These are phyloP conservation scores for Elongisporangium senticosum DNA, from an alignment of 352 stramenopile genomes.

Conservation along the genomic window DNA sequence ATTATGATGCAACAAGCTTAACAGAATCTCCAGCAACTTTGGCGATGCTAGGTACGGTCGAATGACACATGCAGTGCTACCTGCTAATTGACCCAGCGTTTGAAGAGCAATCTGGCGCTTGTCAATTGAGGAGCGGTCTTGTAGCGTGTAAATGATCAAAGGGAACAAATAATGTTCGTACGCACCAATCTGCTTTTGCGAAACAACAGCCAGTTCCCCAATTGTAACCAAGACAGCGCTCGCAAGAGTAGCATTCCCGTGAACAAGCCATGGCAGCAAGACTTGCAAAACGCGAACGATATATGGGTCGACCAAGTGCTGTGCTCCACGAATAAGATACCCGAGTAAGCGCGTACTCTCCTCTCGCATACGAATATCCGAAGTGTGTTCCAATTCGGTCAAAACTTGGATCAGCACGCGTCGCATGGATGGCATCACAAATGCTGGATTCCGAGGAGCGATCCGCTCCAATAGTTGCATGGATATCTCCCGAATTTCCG, in stretches of 20 bases:
- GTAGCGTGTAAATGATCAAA: slow-evolving; percentile 94
- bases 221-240: slow-evolving; percentile 72
- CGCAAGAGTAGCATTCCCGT: slow-evolving; percentile 75
- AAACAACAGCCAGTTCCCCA: slow-evolving; percentile 91
- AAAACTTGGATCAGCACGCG: slow-evolving; percentile 93
- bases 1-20: slow-evolving; percentile 92
- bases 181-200: slow-evolving; percentile 85
- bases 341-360: slow-evolving; percentile 86
- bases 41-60: slow-evolving; percentile 95
- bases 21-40: slow-evolving; percentile 92
- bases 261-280: slow-evolving; percentile 82
- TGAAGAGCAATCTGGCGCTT: slow-evolving; percentile 95
- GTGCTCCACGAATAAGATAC: slow-evolving; percentile 67
- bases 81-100: slow-evolving; percentile 92
- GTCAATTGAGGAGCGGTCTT: slow-evolving; percentile 94
- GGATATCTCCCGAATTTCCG: slow-evolving; percentile 84
- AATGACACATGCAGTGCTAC: slow-evolving; percentile 92
- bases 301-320: slow-evolving; percentile 87
- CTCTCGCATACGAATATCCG: slow-evolving; percentile 82
- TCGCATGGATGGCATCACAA: slow-evolving; percentile 93
- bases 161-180: slow-evolving; percentile 95
- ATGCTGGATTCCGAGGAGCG: slow-evolving; percentile 92
- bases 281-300: slow-evolving; percentile 71
- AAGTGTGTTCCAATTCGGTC: slow-evolving; percentile 92
- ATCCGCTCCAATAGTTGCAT: slow-evolving; percentile 94